Evolutionary conservation across 371 early-diverging fungal genomes (phyloP).

Genomic region (Mucor plumbeus): DNA sequence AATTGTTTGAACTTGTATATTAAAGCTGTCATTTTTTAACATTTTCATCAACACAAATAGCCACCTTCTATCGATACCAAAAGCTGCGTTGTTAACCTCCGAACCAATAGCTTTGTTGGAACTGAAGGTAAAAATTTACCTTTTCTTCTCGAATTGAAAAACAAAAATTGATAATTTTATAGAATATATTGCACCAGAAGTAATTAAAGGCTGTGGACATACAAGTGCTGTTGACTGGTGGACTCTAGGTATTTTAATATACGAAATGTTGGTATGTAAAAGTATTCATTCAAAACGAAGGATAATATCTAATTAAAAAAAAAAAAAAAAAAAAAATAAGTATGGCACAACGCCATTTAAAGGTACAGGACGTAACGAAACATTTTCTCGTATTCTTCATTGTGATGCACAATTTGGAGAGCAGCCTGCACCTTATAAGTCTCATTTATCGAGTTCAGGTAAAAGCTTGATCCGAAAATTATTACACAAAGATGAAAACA

Average conservation of each 20-base stretch:
- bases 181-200: slow-evolving; percentile 98
- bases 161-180: background rate
- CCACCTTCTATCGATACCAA: slow-evolving; percentile 81
- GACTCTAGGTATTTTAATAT: slow-evolving; percentile 97
- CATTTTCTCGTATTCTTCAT: slow-evolving; percentile 84
- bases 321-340: no score
- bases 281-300: no score
- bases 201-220: slow-evolving; percentile 91
- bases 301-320: no score
- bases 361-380: slow-evolving; percentile 81
- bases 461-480: slow-evolving; percentile 79
- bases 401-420: slow-evolving; percentile 78
- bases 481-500: slow-evolving; percentile 83
- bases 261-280: slow-evolving; percentile 88
- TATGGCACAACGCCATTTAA: slow-evolving; percentile 93
- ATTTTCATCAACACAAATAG: slow-evolving; percentile 9
- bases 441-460: slow-evolving; percentile 50
- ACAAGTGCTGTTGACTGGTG: slow-evolving; percentile 98
- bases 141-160: background rate
- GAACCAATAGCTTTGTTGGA: slow-evolving; percentile 95
- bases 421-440: slow-evolving; percentile 45
- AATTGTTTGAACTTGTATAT: slow-evolving; percentile 16
- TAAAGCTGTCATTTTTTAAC: background rate
- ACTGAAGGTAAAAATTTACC: slow-evolving; percentile 69
- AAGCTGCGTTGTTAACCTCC: slow-evolving; percentile 78